Evolutionary conservation across 2,329 filamentous ascomycete genomes (phyloP), one percentile per base, ranked within the genome.

Genomic region (Aspergillus melleus): DNA sequence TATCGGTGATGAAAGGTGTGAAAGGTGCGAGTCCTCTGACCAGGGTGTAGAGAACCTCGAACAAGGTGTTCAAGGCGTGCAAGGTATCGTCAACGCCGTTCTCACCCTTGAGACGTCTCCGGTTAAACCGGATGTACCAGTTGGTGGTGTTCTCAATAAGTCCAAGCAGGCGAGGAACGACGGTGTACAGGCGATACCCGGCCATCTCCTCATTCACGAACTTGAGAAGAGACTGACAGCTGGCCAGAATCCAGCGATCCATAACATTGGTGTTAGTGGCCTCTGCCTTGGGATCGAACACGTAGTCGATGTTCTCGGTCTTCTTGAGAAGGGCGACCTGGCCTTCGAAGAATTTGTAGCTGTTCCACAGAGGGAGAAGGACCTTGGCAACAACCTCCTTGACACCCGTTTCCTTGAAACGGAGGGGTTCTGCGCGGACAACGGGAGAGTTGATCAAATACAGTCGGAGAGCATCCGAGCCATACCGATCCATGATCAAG

Each of bases 381-480:
- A 97, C 94, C 75, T 93, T 96, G 55, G 91, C 90, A 2, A 97
- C 91, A 59, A 97, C 93, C 74, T 97, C 93, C 79, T 96, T 96
- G 14, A 98, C 94, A 30, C 94, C 94, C 0, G 87, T 74, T 75
- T 97, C 94, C 77, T 95, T 96, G 81, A 98, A 98, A 8, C 91
- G 85, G 53, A 98, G 81, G 20, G 93, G 91, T 76, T 97, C 92
- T 1, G 91, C 94, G 58, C 93, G 87, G 26, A 98, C 94, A 30
- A 97, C 94, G 0, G 94, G 94, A 0, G 93, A 97, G 78, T 96
- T 97, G 79, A 97, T 97, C 71, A 98, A 84, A 73, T 97, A 97
- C n/a, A 98, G 83, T 57, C 94, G 89, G 53, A 98, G 85, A 30
- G 94, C 92, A 78, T 98, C 94, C 1, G 92, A 93, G 20, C 94